phyloP scores from a whole-genome alignment of 176 grass and related monocot genomes.

The Eragrostis nindensis region DNA sequence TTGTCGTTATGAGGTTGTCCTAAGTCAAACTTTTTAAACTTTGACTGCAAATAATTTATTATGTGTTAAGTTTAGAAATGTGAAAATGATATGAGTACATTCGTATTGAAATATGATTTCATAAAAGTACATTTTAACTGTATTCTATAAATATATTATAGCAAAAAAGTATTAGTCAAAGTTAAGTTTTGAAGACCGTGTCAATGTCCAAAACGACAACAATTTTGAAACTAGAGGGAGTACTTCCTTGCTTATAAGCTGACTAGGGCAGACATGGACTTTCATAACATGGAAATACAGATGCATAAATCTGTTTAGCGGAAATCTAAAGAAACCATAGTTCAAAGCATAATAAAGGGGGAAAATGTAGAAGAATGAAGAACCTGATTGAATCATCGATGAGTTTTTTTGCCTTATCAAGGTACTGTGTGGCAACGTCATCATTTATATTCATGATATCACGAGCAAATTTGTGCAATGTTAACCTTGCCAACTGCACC shows the following conservation, averaged over 20 bases:
- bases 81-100: too few species aligned
- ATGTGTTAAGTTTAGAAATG: too few species aligned
- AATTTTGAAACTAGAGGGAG: too few species aligned
- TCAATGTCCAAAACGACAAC: too few species aligned
- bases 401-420: constrained; percentile 61
- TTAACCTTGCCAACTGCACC: constrained; percentile 79
- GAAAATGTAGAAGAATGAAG: not conserved
- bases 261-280: not conserved
- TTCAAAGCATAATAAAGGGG: not conserved
- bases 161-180: too few species aligned
- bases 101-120: too few species aligned
- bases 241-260: not conserved
- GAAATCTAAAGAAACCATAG: not conserved
- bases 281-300: constrained; percentile 1
- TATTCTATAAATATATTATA: too few species aligned
- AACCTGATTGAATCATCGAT: constrained; percentile 79
- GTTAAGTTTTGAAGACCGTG: too few species aligned
- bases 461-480: constrained; percentile 49
- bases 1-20: too few species aligned
- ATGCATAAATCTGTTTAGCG: not conserved
- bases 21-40: too few species aligned
- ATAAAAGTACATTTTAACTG: too few species aligned
- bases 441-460: constrained; percentile 47
- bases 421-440: constrained; percentile 44
- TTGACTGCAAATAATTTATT: too few species aligned